Evolutionary conservation across 2,329 filamentous ascomycete species (phyloP), one percentile per base, ranked within the genome.

Genomic region (Pseudogymnoascus sp.): DNA sequence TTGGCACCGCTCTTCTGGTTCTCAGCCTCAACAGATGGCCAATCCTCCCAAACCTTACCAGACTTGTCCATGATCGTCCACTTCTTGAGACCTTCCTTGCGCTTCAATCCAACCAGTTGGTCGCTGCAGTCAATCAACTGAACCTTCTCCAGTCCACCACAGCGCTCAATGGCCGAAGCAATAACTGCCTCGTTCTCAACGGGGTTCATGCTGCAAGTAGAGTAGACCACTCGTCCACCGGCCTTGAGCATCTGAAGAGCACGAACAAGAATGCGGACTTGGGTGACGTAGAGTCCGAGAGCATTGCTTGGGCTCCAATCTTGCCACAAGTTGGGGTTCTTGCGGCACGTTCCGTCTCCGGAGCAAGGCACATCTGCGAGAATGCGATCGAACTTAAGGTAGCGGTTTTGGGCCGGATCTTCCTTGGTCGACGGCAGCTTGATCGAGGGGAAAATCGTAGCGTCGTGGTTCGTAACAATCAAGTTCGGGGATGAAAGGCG

Each of bases 161-260:
- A 97, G 63, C 93, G 85, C 70, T 92, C 89, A 69, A 99, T 93
- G 10, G 95, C 95, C 26, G 89, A 88, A 0, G 90, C 87, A 65
- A 99, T 81, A 15, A 97, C 92, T 6, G 95, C 88, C 77, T 99
- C 95, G 72, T 99, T 96, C 79, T 99, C 95, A 29, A 97, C 86
- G 0, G 95, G 95, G 77, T 99, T 99, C 90, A 99, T 91, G 76
- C 92, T 97, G 82, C 95, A 99, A 19, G 95, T 99, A 2, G 93
- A 97, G 79, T 97, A 99, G 61, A 99, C 93, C 29, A 97, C 90
- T 67, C 93, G 86, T 61, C 95, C 95, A 42, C 95, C 93, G 63
- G 91, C 89, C 80, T 97, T 97, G 68, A 99, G 85, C 87, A 99
- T 91, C 77, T 97, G 93, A 61, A 99, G 82, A 33, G 95, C 91